phyloP scores from a whole-genome alignment of 257 asterid species.

The Solanum rostratum region DNA sequence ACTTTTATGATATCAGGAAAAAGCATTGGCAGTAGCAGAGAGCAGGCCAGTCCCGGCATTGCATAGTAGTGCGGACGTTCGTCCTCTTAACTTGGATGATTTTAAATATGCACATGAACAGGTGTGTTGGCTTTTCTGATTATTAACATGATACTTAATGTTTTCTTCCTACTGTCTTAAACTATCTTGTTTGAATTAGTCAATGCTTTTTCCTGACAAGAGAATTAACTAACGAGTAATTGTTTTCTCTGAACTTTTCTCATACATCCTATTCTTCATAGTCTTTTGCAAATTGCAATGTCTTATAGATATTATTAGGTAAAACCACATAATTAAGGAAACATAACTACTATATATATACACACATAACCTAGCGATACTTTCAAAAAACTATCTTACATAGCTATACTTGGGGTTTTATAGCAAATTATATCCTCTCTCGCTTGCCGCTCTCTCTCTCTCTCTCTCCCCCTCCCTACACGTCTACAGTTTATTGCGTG shows the following conservation, averaged over 20 bases:
- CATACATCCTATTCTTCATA: background rate
- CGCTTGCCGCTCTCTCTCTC: background rate
- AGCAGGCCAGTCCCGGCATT: slow-evolving; percentile 48
- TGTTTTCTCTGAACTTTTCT: background rate
- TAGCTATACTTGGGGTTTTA: background rate
- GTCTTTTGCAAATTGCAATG: background rate
- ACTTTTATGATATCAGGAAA: slow-evolving; percentile 35
- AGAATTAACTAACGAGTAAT: background rate
- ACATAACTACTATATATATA: background rate
- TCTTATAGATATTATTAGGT: background rate
- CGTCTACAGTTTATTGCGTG: background rate
- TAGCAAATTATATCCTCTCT: background rate
- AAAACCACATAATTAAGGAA: background rate
- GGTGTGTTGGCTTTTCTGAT: slow-evolving; percentile 27
- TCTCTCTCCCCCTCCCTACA: background rate
- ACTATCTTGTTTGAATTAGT: background rate
- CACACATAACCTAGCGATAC: background rate
- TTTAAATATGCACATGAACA: slow-evolving; percentile 80
- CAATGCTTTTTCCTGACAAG: background rate
- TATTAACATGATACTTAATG: background rate
- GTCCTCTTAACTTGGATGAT: slow-evolving; percentile 58
- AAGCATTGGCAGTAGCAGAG: slow-evolving; percentile 50
- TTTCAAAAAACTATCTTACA: background rate
- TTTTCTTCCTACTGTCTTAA: background rate
- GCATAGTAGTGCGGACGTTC: slow-evolving; percentile 52